Evolutionary conservation across 306 rosid genomes (phyloP).

Genomic region (Glycine tomentella): DNA sequence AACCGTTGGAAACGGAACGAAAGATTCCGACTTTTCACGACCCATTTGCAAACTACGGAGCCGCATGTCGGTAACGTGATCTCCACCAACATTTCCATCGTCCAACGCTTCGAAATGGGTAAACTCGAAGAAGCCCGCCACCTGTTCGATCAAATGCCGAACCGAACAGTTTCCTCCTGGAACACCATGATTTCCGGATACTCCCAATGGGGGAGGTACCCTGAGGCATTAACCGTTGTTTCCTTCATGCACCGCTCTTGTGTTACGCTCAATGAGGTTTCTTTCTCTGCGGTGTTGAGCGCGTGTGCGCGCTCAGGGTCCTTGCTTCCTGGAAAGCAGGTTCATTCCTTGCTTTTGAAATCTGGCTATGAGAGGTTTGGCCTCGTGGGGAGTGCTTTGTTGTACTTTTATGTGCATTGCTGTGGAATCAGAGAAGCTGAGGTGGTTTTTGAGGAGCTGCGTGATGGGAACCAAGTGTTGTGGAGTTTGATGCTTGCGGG

Average conservation of each 20-base stretch:
- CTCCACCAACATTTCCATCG: constrained; percentile 60
- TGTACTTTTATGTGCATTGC: constrained; percentile 59
- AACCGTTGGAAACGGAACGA: constrained; percentile 47
- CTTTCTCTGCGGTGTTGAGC: constrained; percentile 66
- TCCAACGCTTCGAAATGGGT: constrained; percentile 45
- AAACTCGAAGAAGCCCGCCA: constrained; percentile 63
- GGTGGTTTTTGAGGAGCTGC: constrained; percentile 73
- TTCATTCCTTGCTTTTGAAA: constrained; percentile 77
- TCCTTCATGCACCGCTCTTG: constrained; percentile 64
- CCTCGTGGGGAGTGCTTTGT: constrained; percentile 71
- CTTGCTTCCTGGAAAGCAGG: constrained; percentile 60
- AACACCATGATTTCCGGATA: constrained; percentile 81
- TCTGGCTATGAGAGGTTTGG: constrained; percentile 58
- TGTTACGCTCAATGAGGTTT: constrained; percentile 60
- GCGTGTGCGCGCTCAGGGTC: constrained; percentile 64
- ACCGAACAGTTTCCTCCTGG: constrained; percentile 75
- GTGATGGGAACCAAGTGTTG: constrained; percentile 61
- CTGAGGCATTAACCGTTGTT: constrained; percentile 63
- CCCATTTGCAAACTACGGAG: constrained; percentile 48
- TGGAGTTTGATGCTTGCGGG: constrained; percentile 87
- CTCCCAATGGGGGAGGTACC: constrained; percentile 61
- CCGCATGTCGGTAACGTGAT: constrained; percentile 37
- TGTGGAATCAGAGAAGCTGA: constrained; percentile 63
- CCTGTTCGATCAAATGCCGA: constrained; percentile 72
- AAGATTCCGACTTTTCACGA: constrained; percentile 47